Evolutionary conservation across 345 rosid species (phyloP).

Genomic region (Excoecaria agallocha): DNA sequence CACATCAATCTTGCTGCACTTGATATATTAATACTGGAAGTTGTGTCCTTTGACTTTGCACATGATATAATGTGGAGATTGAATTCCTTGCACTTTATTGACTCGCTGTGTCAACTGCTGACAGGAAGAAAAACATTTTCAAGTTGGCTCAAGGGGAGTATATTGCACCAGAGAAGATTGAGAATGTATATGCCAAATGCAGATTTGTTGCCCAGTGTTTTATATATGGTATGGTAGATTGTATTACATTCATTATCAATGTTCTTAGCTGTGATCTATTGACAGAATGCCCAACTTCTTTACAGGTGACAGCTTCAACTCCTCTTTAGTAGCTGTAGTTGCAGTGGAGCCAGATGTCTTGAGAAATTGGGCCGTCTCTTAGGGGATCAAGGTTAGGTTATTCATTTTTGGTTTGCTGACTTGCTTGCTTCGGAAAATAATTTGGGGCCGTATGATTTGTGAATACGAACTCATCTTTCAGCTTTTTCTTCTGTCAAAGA

Average conservation of each 20-base stretch:
- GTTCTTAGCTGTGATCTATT: slow-evolving; percentile 8
- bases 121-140: slow-evolving; percentile 46
- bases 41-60: neutral
- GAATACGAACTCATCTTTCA: neutral
- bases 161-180: slow-evolving; percentile 48
- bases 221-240: slow-evolving; percentile 30
- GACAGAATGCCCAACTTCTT: slow-evolving; percentile 25
- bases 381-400: slow-evolving; percentile 59
- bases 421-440: neutral
- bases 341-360: slow-evolving; percentile 72
- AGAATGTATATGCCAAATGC: slow-evolving; percentile 42
- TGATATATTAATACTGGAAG: neutral
- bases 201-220: slow-evolving; percentile 44
- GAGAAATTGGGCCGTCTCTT: slow-evolving; percentile 70
- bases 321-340: slow-evolving; percentile 68
- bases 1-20: no score
- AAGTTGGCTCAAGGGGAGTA: slow-evolving; percentile 55
- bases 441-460: neutral
- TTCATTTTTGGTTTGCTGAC: neutral
- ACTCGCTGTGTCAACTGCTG: slow-evolving; percentile 1
- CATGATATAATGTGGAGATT: neutral
- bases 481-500: neutral
- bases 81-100: neutral
- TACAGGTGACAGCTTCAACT: slow-evolving; percentile 86
- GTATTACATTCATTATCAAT: slow-evolving; percentile 1